Conservation (phyloP, 2,329 filamentous ascomycete species). For the Calonectria ilicicola region DNA sequence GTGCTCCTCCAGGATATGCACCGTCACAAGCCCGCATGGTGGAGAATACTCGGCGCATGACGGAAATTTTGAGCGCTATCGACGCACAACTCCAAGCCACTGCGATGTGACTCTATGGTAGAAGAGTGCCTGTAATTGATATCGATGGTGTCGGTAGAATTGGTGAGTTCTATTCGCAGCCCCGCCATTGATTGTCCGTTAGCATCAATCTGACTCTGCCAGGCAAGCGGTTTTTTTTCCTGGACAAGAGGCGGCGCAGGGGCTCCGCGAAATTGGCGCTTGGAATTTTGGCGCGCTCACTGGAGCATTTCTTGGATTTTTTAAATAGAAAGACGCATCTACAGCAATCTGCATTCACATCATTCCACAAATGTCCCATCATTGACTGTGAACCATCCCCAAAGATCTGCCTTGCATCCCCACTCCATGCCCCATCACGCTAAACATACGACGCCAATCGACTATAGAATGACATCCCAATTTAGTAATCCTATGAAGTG, state of each 20-base stretch:
- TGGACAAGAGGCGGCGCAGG: not conserved
- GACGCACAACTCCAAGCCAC: conserved; percentile 15
- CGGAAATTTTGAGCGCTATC: conserved; percentile 20
- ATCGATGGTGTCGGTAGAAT: not conserved
- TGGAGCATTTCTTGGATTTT: not conserved
- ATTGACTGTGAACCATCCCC: not conserved
- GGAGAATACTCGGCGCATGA: conserved; percentile 20
- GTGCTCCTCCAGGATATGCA: conserved; percentile 24
- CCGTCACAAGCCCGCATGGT: not conserved
- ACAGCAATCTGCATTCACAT: not conserved
- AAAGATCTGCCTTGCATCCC: not conserved
- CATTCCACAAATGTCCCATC: not conserved
- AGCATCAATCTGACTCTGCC: not conserved
- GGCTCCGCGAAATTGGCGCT: not conserved
- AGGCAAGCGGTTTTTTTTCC: no score
- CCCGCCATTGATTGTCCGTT: no score
- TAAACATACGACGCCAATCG: not conserved
- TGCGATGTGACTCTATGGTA: conserved; percentile 1
- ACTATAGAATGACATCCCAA: not conserved
- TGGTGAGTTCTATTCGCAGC: not conserved
- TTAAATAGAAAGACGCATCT: not conserved
- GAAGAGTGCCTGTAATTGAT: not conserved
- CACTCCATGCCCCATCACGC: not conserved
- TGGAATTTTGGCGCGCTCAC: not conserved
- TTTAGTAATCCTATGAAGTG: not conserved